A percentile compares a stretch with the other conserved stretches of the same genome.
These are phyloP conservation scores for Kodamaea anthophila DNA, from an alignment of 1,139 yeast genomes.

Conservation along the genomic window DNA sequence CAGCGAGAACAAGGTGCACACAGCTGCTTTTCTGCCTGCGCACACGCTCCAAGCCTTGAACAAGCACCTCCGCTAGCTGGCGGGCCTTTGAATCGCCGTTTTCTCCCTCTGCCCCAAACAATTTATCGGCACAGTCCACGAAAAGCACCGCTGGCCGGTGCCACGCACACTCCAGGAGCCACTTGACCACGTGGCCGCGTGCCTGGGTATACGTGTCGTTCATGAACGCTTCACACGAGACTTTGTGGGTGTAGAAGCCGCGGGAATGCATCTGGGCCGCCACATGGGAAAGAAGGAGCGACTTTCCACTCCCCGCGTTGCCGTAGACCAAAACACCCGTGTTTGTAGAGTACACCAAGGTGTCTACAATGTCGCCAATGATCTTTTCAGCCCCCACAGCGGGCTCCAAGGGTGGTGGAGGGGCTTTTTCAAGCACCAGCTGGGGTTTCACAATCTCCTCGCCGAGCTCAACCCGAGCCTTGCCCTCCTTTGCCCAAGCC, in stretches of 20 bases:
- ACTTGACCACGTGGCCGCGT: conserved; percentile 37
- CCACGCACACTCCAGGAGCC: conserved; percentile 67
- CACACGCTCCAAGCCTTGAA: conserved; percentile 34
- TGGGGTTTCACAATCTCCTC: conserved; percentile 47
- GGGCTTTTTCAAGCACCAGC: conserved; percentile 34
- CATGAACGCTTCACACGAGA: conserved; percentile 50
- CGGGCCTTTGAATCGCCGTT: conserved; percentile 58
- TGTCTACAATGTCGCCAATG: conserved; percentile 35
- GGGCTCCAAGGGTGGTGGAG: conserved; percentile 10
- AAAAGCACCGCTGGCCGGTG: conserved; percentile 69
- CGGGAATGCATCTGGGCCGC: conserved; percentile 27
- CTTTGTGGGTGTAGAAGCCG: conserved; percentile 38
- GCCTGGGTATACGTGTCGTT: conserved; percentile 48
- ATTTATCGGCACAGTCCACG: conserved; percentile 74
- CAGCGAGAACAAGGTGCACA: conserved; percentile 50
- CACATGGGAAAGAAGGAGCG: conserved; percentile 45
- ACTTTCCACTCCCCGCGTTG: conserved; percentile 75
- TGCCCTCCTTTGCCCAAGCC: conserved; percentile 38
- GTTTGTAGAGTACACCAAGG: conserved; percentile 41
- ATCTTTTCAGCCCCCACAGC: conserved; percentile 57
- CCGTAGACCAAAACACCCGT: conserved; percentile 63
- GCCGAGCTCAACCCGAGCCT: conserved; percentile 43
- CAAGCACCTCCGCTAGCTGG: conserved; percentile 48
- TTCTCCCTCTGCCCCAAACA: conserved; percentile 69
- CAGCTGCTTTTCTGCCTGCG: conserved; percentile 38